Conservation (phyloP, 1,139 yeast species). For the Blastobotrys ciferrii region DNA sequence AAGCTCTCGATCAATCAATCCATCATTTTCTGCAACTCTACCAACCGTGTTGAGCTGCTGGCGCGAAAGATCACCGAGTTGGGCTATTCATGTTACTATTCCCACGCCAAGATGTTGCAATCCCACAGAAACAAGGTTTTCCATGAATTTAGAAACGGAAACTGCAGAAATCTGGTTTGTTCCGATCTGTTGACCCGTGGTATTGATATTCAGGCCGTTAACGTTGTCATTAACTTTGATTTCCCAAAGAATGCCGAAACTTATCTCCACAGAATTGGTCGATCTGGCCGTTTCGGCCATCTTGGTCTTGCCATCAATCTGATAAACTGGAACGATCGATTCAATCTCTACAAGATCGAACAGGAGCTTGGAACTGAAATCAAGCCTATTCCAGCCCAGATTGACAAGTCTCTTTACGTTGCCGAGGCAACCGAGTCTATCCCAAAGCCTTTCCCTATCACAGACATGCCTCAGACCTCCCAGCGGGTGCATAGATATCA, state of each 20-base stretch:
- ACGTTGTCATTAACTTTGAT: conserved; percentile 95
- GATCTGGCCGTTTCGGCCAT: conserved; percentile 99
- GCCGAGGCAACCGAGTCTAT: conserved; percentile 74
- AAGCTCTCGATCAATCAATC: conserved; percentile 95
- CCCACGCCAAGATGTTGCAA: conserved; percentile 98
- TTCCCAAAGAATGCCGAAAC: conserved; percentile 99
- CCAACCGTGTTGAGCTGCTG: conserved; percentile 90
- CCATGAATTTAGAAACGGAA: conserved; percentile 98
- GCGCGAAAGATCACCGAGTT: conserved; percentile 95
- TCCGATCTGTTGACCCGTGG: conserved; percentile 97
- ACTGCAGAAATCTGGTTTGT: conserved; percentile 94
- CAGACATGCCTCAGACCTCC: conserved; percentile 51
- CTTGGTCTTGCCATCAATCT: conserved; percentile 95
- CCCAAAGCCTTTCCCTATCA: conserved; percentile 85
- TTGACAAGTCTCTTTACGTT: conserved; percentile 85
- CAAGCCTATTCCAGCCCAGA: conserved; percentile 89
- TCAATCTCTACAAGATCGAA: conserved; percentile 89
- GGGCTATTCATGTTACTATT: conserved; percentile 94
- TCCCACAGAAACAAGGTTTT: conserved; percentile 95
- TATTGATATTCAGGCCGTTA: conserved; percentile 98
- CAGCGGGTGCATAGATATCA: conserved; percentile 26
- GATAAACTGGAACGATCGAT: conserved; percentile 96
- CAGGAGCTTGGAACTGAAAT: conserved; percentile 97
- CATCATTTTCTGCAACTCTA: conserved; percentile 93
- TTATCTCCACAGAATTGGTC: conserved; percentile 96